Conservation (phyloP, 495 filamentous ascomycete species). For the Rhypophila decipiens region DNA sequence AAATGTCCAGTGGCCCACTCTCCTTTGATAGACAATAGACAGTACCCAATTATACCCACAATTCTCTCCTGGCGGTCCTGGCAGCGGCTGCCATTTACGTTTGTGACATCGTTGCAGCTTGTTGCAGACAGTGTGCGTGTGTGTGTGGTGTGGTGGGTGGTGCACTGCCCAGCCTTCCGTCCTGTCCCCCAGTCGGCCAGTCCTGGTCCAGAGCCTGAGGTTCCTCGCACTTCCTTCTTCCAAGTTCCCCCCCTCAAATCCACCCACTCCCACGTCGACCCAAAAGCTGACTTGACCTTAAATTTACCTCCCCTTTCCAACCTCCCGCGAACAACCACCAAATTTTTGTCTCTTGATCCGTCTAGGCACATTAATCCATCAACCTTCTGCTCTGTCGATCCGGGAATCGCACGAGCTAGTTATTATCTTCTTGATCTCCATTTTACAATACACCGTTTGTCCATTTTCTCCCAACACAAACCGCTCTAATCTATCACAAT, state of each 20-base stretch:
- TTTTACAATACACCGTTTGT: slow-evolving; percentile 22
- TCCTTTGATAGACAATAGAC: too few relatives aligned
- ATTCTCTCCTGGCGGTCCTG: slow-evolving; percentile 4
- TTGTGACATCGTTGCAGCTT: slow-evolving; percentile 24
- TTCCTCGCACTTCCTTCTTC: slow-evolving; percentile 23
- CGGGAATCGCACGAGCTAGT: slow-evolving; percentile 37
- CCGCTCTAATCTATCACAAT: slow-evolving; percentile 45
- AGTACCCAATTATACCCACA: slow-evolving; percentile 4
- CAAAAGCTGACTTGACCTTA: slow-evolving; percentile 36
- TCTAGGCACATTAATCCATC: slow-evolving; percentile 30
- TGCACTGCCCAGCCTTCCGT: slow-evolving; percentile 19
- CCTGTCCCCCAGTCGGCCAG: too few relatives aligned
- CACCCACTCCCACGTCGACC: slow-evolving; percentile 28
- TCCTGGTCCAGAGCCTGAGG: too few relatives aligned
- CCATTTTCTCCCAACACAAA: slow-evolving; percentile 25
- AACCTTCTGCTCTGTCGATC: slow-evolving; percentile 34
- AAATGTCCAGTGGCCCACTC: too few relatives aligned
- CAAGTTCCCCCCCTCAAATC: slow-evolving; percentile 18
- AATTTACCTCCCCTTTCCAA: slow-evolving; percentile 47
- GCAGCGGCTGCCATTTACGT: neutral
- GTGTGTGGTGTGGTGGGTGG: slow-evolving; percentile 3
- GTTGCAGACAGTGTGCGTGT: too few relatives aligned
- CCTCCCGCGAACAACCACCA: slow-evolving; percentile 29
- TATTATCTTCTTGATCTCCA: slow-evolving; percentile 28
- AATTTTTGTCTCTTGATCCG: slow-evolving; percentile 32